Percentiles rank a stretch among this genome's conserved stretches.
These are phyloP conservation scores for Henningerozyma blattae DNA, from an alignment of 805 yeast genomes.

Conservation along the genomic window DNA sequence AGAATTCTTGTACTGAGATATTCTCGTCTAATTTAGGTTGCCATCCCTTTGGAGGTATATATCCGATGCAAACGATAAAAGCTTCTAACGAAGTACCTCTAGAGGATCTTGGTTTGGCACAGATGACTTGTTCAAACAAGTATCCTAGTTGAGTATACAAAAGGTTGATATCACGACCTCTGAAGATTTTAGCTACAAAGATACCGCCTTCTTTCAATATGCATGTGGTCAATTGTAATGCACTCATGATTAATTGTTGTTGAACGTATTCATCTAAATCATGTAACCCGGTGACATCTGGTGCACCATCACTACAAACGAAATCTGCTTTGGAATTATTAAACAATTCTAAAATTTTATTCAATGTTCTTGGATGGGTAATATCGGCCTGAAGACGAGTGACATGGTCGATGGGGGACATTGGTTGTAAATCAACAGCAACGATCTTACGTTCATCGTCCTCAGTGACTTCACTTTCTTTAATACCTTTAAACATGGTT, in stretches of 20 bases:
- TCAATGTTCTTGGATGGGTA: slow-evolving; percentile 85
- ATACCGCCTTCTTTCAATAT: slow-evolving; percentile 80
- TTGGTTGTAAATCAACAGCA: slow-evolving; percentile 93
- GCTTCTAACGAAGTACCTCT: slow-evolving; percentile 92
- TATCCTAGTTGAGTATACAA: slow-evolving; percentile 86
- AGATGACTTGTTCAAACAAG: slow-evolving; percentile 73
- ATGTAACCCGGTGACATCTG: slow-evolving; percentile 95
- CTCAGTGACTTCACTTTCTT: slow-evolving; percentile 17
- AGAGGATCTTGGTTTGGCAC: slow-evolving; percentile 94
- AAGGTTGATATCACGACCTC: slow-evolving; percentile 92
- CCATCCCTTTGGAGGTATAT: slow-evolving; percentile 78
- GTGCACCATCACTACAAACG: slow-evolving; percentile 96
- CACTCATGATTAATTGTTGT: slow-evolving; percentile 85
- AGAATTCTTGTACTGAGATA: slow-evolving; percentile 69
- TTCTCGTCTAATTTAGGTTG: slow-evolving; percentile 47
- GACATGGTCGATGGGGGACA: slow-evolving; percentile 92
- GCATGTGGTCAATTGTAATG: slow-evolving; percentile 84
- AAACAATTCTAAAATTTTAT: slow-evolving; percentile 63
- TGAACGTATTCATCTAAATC: slow-evolving; percentile 95
- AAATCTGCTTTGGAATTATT: slow-evolving; percentile 92
- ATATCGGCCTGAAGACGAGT: slow-evolving; percentile 91
- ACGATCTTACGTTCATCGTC: slow-evolving; percentile 56
- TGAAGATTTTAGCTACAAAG: slow-evolving; percentile 90
- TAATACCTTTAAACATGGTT: slow-evolving; percentile 45
- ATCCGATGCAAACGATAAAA: slow-evolving; percentile 84